Percentiles rank a stretch among this genome's conserved stretches.
Evolutionary conservation across 1,139 yeast species (phyloP).

Genomic region (Pichia sp.): DNA sequence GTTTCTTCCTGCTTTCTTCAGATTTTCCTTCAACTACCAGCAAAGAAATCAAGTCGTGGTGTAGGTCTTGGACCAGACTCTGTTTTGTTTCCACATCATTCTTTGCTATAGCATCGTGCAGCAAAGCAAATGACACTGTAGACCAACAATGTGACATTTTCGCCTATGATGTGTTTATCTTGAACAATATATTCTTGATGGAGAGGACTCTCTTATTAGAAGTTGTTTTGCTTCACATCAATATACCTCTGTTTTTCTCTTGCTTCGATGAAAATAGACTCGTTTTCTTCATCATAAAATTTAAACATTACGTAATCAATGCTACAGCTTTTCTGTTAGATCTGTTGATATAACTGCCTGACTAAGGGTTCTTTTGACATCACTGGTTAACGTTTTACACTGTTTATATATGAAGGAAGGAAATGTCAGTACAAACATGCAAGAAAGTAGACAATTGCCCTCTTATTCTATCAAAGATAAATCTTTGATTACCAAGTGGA

Average conservation of each 20-base stretch:
- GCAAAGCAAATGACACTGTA: constrained; percentile 29
- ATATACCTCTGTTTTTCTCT: neutral
- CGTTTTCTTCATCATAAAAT: neutral
- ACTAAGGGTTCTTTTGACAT: no score
- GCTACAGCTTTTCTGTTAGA: no score
- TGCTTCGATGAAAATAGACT: neutral
- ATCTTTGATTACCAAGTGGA: constrained; percentile 21
- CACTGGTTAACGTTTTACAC: no score
- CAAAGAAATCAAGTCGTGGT: constrained; percentile 47
- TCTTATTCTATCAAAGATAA: neutral
- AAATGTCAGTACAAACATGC: neutral
- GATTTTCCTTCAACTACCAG: constrained; percentile 49
- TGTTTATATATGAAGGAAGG: constrained; percentile 27
- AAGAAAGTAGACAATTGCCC: neutral
- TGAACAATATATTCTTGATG: neutral
- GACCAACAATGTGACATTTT: constrained; percentile 33
- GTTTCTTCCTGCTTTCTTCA: constrained; percentile 47
- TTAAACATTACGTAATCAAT: neutral
- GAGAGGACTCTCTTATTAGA: neutral
- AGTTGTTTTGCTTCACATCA: neutral
- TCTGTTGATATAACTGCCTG: no score
- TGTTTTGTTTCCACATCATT: constrained; percentile 32
- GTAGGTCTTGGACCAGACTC: constrained; percentile 26
- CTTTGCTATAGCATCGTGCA: constrained; percentile 33
- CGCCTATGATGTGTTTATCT: neutral